Evolutionary conservation across 2,329 filamentous ascomycete species (phyloP).

Genomic region (Phialemoniopsis sp.): DNA sequence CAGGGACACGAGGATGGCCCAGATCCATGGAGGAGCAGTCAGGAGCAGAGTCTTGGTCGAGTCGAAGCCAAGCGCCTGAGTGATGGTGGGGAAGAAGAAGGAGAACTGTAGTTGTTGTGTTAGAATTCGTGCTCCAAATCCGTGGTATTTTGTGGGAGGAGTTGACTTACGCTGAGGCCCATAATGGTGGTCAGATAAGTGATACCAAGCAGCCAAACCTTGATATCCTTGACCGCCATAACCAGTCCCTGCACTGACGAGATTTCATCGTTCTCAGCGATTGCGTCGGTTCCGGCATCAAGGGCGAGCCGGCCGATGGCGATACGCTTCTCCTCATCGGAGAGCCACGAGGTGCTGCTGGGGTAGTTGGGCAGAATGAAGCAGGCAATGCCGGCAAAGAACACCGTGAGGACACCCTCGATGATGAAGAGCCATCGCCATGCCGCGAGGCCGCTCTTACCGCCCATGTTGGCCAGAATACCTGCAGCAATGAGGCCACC

Average conservation of each 20-base stretch:
- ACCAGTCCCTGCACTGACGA: conserved; percentile 43
- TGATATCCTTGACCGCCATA: conserved; percentile 56
- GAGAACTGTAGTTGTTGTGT: neutral
- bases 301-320: conserved; percentile 48
- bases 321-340: conserved; percentile 51
- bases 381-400: conserved; percentile 37
- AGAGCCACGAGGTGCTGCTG: conserved; percentile 53
- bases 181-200: conserved; percentile 59
- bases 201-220: conserved; percentile 62
- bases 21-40: conserved; percentile 55
- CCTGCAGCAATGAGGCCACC: conserved; percentile 55
- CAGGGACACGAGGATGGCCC: conserved; percentile 53
- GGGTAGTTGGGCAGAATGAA: conserved; percentile 52
- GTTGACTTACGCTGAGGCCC: conserved; percentile 51
- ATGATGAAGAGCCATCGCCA: conserved; percentile 59
- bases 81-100: conserved; percentile 34
- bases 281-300: conserved; percentile 35
- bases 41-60: conserved; percentile 51
- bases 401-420: conserved; percentile 49
- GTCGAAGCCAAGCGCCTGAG: conserved; percentile 45
- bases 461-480: conserved; percentile 55
- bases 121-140: too few species aligned
- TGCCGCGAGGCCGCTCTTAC: conserved; percentile 45
- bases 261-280: conserved; percentile 51
- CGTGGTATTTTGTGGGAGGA: conserved; percentile 42